These are phyloP conservation scores for Nymphaea thermarum DNA, from an alignment of 164 flowering plant species.

Conservation along the genomic window DNA sequence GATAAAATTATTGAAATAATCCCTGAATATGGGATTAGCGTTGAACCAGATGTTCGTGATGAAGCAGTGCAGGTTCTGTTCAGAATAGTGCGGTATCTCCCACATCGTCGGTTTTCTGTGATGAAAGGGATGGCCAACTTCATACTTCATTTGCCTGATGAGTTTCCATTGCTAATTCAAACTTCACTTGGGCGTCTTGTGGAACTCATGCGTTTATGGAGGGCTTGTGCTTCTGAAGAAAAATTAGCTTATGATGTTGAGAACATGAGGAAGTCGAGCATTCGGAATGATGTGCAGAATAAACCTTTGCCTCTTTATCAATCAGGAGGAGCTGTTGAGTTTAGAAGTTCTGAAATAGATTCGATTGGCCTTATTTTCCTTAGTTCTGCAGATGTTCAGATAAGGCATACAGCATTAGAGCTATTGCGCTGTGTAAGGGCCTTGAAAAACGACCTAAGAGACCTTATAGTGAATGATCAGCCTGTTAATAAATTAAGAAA, in stretches of 20 bases:
- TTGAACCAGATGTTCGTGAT: conserved; percentile 99
- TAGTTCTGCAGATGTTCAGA: conserved; percentile 91
- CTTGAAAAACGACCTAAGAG: conserved; percentile 69
- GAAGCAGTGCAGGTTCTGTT: conserved; percentile 93
- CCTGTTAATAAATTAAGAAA: conserved; percentile 33
- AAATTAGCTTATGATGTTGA: conserved; percentile 32
- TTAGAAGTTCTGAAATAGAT: conserved; percentile 85
- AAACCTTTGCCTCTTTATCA: conserved; percentile 39
- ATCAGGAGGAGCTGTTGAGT: conserved; percentile 55
- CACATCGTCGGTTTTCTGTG: conserved; percentile 94
- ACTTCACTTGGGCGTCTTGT: conserved; percentile 85
- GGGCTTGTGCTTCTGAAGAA: conserved; percentile 71
- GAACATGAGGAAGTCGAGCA: conserved; percentile 28
- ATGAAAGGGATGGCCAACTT: conserved; percentile 98
- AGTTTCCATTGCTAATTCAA: conserved; percentile 95
- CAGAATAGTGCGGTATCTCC: conserved; percentile 77
- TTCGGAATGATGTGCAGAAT: conserved; percentile 31
- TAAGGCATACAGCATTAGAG: conserved; percentile 92
- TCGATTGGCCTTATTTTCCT: conserved; percentile 96
- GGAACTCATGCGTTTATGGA: conserved; percentile 97
- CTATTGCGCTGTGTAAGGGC: conserved; percentile 94
- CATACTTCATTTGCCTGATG: conserved; percentile 77
- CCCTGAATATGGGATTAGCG: conserved; percentile 96
- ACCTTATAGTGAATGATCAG: conserved; percentile 32
- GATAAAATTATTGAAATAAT: conserved; percentile 95